These are phyloP conservation scores for Chalaropsis thielavioides DNA, from an alignment of 2,329 filamentous ascomycete genomes.

Conservation along the genomic window DNA sequence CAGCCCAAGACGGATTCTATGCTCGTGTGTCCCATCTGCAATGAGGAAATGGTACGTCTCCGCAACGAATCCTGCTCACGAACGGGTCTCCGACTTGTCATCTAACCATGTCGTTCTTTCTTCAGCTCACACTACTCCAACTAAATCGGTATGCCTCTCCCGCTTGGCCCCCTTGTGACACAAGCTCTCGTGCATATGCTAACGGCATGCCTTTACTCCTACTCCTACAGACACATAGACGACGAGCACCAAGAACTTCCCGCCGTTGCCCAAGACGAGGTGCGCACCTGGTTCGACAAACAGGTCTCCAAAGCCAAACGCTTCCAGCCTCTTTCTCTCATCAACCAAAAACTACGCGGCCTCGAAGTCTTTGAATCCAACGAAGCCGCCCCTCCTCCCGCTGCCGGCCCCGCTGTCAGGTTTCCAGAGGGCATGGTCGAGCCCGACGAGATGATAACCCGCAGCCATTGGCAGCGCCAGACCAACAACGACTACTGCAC, in stretches of 20 bases:
- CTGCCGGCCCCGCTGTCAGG: conserved; percentile 26
- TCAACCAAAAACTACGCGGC: conserved; percentile 87
- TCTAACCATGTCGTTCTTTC: conserved; percentile 4
- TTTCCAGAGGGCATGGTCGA: conserved; percentile 39
- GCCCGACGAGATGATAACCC: conserved; percentile 79
- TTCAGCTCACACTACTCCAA: conserved; percentile 75
- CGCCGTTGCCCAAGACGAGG: conserved; percentile 78
- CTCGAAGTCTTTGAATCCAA: conserved; percentile 91
- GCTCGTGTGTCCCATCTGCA: conserved; percentile 93
- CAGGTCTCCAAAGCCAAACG: conserved; percentile 87
- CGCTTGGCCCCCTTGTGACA: conserved; percentile 3
- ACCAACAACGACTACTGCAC: conserved; percentile 66
- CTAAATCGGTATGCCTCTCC: conserved; percentile 51
- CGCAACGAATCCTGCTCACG: conserved; percentile 17
- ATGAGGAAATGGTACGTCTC: conserved; percentile 75
- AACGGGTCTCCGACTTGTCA: neutral
- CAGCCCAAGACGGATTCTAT: conserved; percentile 41
- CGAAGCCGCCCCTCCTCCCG: conserved; percentile 39
- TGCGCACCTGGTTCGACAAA: conserved; percentile 93
- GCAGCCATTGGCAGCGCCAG: conserved; percentile 74
- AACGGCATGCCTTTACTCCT: neutral
- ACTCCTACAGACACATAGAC: conserved; percentile 46
- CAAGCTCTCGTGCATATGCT: neutral
- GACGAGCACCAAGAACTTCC: conserved; percentile 82
- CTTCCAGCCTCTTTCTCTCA: conserved; percentile 77